Evolutionary conservation across 2,329 filamentous ascomycete species (phyloP).

Genomic region (Didymellaceae sp.): DNA sequence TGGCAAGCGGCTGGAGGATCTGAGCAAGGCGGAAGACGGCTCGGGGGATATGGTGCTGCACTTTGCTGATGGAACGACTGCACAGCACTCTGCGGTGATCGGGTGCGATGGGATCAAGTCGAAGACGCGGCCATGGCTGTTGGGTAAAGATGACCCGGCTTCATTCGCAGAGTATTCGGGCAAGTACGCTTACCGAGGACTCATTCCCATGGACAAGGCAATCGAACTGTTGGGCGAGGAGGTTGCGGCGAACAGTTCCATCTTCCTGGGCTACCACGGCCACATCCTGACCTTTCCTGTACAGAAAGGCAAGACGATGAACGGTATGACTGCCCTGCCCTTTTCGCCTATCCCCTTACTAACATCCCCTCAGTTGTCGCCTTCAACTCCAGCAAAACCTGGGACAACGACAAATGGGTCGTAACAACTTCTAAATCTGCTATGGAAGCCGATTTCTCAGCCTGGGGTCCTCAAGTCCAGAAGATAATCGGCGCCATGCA

Average conservation of each 20-base stretch:
- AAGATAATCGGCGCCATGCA: conserved; percentile 52
- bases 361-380: conserved; percentile 42
- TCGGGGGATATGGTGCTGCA: conserved; percentile 46
- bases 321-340: conserved; percentile 45
- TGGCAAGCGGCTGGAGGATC: conserved; percentile 48
- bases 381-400: conserved; percentile 41
- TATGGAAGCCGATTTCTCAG: conserved; percentile 40
- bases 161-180: conserved; percentile 60
- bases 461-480: conserved; percentile 40
- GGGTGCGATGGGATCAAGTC: conserved; percentile 73
- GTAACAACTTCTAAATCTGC: conserved; percentile 41
- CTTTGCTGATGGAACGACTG: conserved; percentile 57
- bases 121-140: conserved; percentile 59
- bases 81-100: conserved; percentile 59
- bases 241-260: conserved; percentile 59
- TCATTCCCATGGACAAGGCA: conserved; percentile 67
- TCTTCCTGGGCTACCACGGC: conserved; percentile 65
- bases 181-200: conserved; percentile 68
- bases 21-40: conserved; percentile 38
- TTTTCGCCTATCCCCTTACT: background rate
- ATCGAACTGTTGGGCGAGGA: conserved; percentile 58
- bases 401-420: conserved; percentile 45
- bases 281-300: conserved; percentile 70
- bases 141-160: conserved; percentile 55
- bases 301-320: conserved; percentile 63